Percentiles rank a stretch among this genome's conserved stretches.
Conservation (phyloP, 2,329 filamentous ascomycete species). For the Penicillium sp. region DNA sequence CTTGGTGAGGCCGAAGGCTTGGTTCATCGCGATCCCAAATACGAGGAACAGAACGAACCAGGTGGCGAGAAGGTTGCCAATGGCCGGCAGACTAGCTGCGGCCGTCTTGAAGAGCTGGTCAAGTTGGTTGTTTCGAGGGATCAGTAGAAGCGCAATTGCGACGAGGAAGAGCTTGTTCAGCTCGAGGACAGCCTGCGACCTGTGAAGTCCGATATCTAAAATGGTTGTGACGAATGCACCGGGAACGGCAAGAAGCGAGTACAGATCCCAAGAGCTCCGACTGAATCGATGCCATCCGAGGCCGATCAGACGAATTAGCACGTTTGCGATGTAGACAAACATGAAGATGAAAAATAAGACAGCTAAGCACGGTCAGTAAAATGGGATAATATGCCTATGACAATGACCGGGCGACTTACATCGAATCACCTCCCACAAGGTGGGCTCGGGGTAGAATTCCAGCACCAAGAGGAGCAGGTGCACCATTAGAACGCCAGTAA, state of each 20-base stretch:
- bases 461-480: conserved; percentile 79
- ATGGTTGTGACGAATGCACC: conserved; percentile 81
- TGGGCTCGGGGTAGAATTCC: conserved; percentile 75
- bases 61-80: conserved; percentile 86
- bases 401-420: conserved; percentile 11
- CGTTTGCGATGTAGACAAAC: conserved; percentile 75
- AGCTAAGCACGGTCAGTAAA: conserved; percentile 30
- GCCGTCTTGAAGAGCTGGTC: conserved; percentile 99
- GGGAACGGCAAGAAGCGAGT: conserved; percentile 71
- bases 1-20: conserved; percentile 89
- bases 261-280: conserved; percentile 92
- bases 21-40: conserved; percentile 92
- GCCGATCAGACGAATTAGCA: conserved; percentile 76
- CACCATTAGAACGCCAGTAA: conserved; percentile 73
- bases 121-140: conserved; percentile 91
- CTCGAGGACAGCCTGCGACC: conserved; percentile 61
- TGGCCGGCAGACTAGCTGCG: conserved; percentile 83
- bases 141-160: conserved; percentile 80
- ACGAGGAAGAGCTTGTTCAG: conserved; percentile 94
- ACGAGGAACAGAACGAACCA: conserved; percentile 97
- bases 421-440: conserved; percentile 65
- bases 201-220: conserved; percentile 58
- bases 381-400: neutral
- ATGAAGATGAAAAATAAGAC: conserved; percentile 76
- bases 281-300: conserved; percentile 89